Conservation (phyloP, 768 basidiomycete genomes). For the Scleroderma bovista region DNA sequence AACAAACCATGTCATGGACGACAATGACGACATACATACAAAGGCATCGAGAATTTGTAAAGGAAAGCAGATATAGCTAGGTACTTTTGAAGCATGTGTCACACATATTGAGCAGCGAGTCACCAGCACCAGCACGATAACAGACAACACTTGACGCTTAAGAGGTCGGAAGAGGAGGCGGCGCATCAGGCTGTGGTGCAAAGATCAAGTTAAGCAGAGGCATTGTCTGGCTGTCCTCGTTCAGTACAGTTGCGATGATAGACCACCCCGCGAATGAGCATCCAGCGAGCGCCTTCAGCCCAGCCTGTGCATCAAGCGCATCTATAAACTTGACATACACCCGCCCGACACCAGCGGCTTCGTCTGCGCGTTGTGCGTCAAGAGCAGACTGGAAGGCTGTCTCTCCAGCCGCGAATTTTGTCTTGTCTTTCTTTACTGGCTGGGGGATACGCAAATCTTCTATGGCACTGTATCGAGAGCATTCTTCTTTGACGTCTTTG, state of each 20-base stretch:
- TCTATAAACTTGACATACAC: slow-evolving; percentile 89
- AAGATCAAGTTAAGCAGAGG: slow-evolving; percentile 80
- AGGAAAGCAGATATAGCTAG: too few relatives aligned
- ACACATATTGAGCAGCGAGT: background rate
- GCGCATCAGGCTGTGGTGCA: slow-evolving; percentile 77
- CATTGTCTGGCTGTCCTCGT: slow-evolving; percentile 80
- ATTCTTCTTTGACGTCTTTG: slow-evolving; percentile 93
- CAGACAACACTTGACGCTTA: slow-evolving; percentile 9
- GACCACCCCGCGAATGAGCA: slow-evolving; percentile 82
- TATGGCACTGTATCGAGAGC: slow-evolving; percentile 70
- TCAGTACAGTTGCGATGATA: slow-evolving; percentile 79
- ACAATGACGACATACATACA: slow-evolving; percentile 9
- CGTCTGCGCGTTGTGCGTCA: slow-evolving; percentile 72
- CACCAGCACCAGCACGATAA: background rate
- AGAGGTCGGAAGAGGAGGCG: slow-evolving; percentile 62
- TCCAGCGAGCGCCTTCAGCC: slow-evolving; percentile 85
- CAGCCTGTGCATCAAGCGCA: slow-evolving; percentile 55
- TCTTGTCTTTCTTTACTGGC: slow-evolving; percentile 81
- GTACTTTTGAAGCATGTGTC: too few relatives aligned
- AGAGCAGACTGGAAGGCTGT: slow-evolving; percentile 52
- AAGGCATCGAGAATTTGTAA: too few relatives aligned
- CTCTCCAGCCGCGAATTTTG: slow-evolving; percentile 67
- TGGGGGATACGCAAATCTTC: slow-evolving; percentile 86
- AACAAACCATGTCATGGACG: slow-evolving; percentile 11
- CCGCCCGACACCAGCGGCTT: slow-evolving; percentile 88